These are phyloP conservation scores for Pythium guiyangense DNA, from an alignment of 352 stramenopile genomes.

Conservation along the genomic window DNA sequence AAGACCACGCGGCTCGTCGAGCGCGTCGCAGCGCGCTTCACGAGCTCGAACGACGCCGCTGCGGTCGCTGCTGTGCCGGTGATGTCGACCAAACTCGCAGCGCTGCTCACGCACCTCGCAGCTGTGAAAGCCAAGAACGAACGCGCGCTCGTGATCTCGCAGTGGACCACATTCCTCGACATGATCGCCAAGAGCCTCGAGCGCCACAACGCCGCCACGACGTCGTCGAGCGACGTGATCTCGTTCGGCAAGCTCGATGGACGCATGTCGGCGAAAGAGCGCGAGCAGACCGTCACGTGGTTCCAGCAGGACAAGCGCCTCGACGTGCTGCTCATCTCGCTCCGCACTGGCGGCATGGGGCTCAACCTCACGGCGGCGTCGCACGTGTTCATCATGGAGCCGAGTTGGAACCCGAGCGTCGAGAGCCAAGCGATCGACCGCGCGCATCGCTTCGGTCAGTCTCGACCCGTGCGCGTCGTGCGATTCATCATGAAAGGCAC, in stretches of 20 bases:
- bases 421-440: slow-evolving; percentile 89
- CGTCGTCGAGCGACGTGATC: slow-evolving; percentile 16
- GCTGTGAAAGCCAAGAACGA: slow-evolving; percentile 41
- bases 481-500: slow-evolving; percentile 85
- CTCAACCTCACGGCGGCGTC: slow-evolving; percentile 92
- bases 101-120: slow-evolving; percentile 47
- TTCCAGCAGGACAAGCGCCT: slow-evolving; percentile 55
- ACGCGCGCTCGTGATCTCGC: slow-evolving; percentile 79
- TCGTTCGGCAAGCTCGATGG: slow-evolving; percentile 58
- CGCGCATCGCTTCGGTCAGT: slow-evolving; percentile 85
- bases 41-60: neutral
- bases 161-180: slow-evolving; percentile 87
- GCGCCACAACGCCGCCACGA: slow-evolving; percentile 18
- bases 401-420: slow-evolving; percentile 90
- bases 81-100: slow-evolving; percentile 61
- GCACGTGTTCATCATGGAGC: slow-evolving; percentile 93
- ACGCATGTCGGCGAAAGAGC: slow-evolving; percentile 50
- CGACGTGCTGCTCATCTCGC: slow-evolving; percentile 84
- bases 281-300: slow-evolving; percentile 52
- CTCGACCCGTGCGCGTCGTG: slow-evolving; percentile 63
- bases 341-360: slow-evolving; percentile 85
- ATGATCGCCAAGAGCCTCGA: slow-evolving; percentile 52
- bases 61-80: slow-evolving; percentile 3
- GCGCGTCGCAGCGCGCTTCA: slow-evolving; percentile 17
- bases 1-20: slow-evolving; percentile 17